Base-by-base conservation (phyloP, 192 early-diverging fungal species). In the Backusella liffmaniae region DNA sequence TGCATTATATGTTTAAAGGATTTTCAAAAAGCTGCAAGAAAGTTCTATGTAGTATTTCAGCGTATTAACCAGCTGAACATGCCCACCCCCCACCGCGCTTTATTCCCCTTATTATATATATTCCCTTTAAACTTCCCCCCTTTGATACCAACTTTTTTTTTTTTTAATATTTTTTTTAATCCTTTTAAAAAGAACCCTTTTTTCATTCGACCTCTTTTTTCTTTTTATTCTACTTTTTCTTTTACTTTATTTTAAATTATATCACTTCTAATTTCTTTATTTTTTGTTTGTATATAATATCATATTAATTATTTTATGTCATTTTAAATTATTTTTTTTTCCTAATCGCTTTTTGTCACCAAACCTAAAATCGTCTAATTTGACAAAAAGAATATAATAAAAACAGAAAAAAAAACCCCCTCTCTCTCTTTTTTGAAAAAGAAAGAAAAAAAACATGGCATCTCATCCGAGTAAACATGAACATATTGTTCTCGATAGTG, bases 11-110 rank as follows among this genome's bases (percentile, higher is more conserved):
- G 23, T 30, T 30, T 44, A 26, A 49, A 70, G 69, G 35, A 59
- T 59, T 70, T 70, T 69, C 23, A 44, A 32, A 32, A 32, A 46
- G 5, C 69, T 70, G 69, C 69, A 70, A 41, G 69, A 70, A 70
- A 70, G 41, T 70, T 70, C 42, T 70, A 70, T 44, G 41, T 70
- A 70, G 69, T 26, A 59, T 59, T 7, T 59, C 53, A 59, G 53
- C 53, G 53, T 59, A 59, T 59, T 59, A 59, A 59, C 53, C 37
- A 21, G 37, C 8, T 69, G 37, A 69, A 67, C n/a, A 32, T 67
- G 32, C 65, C 65, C 42, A 8, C 66, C 66, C 66, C 66, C 66
- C 29, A 9, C 32, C 29, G 30, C 32, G 30, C 18, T 21, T 69
- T 37, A 23, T 35, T 13, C 67, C 37, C 67, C 67, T 69, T 69